Conservation (phyloP, 306 rosid genomes). For the Begonia fuchsioides region DNA sequence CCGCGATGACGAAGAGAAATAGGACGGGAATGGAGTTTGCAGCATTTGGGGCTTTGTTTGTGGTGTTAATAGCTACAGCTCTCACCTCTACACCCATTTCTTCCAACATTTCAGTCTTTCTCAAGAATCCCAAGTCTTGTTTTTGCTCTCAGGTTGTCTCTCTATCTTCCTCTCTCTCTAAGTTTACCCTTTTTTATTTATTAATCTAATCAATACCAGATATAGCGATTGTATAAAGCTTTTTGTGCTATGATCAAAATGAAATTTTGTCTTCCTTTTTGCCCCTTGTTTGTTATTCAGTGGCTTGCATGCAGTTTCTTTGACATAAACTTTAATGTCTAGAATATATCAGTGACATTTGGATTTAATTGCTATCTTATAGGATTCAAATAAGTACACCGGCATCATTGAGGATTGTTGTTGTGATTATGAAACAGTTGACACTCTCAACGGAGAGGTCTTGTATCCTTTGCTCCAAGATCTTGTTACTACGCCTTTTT, state of each 20-base stretch:
- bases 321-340: not conserved
- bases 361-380: not conserved
- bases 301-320: not conserved
- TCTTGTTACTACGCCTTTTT: slow-evolving; percentile 34
- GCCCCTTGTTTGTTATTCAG: not conserved
- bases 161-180: slow-evolving; percentile 3
- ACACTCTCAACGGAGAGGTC: slow-evolving; percentile 30
- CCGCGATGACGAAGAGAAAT: slow-evolving; percentile 3
- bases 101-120: not conserved
- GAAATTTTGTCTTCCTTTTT: not conserved
- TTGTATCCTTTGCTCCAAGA: slow-evolving; percentile 35
- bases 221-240: not conserved
- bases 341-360: no score
- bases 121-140: slow-evolving; percentile 11
- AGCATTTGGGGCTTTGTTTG: slow-evolving; percentile 1
- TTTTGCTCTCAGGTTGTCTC: slow-evolving; percentile 11
- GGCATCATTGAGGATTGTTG: slow-evolving; percentile 44
- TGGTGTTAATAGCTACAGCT: slow-evolving; percentile 6
- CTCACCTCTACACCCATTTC: slow-evolving; percentile 3
- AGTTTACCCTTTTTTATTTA: not conserved
- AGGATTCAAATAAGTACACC: slow-evolving; percentile 23
- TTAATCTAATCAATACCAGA: not conserved
- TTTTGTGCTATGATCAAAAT: not conserved
- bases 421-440: slow-evolving; percentile 41
- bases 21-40: not conserved